phyloP scores from a whole-genome alignment of 1,139 yeast species.

The Yamadazyma taylorii region DNA sequence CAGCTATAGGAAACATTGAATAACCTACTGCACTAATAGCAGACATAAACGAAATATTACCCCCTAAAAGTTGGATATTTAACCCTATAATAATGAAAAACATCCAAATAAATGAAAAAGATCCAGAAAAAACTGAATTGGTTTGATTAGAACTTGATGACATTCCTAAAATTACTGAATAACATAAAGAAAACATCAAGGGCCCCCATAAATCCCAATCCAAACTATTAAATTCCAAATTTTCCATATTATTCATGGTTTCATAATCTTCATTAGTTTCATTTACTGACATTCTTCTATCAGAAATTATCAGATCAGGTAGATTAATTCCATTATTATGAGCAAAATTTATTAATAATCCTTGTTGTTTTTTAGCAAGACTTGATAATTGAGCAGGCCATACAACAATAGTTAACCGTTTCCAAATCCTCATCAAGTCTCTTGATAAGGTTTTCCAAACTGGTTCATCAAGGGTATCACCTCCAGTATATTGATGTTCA shows the following conservation, averaged over 20 bases:
- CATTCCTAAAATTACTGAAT: constrained; percentile 55
- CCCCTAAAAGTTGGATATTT: constrained; percentile 76
- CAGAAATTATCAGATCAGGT: constrained; percentile 37
- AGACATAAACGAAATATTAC: constrained; percentile 67
- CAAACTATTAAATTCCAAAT: constrained; percentile 31
- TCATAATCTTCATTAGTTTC: constrained; percentile 31
- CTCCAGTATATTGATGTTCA: constrained; percentile 77
- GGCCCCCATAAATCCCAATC: constrained; percentile 97
- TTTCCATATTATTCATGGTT: constrained; percentile 18
- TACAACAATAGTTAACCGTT: constrained; percentile 62
- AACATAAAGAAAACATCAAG: constrained; percentile 64
- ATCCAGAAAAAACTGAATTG: constrained; percentile 51
- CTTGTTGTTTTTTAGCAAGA: constrained; percentile 47
- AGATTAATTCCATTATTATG: constrained; percentile 44
- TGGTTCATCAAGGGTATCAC: constrained; percentile 85
- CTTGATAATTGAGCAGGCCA: constrained; percentile 63
- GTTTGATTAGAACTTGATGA: constrained; percentile 39
- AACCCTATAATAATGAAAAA: constrained; percentile 59
- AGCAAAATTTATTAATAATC: constrained; percentile 43
- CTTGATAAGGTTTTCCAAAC: constrained; percentile 67
- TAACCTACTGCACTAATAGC: constrained; percentile 83
- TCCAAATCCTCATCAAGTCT: constrained; percentile 66
- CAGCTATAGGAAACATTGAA: constrained; percentile 72
- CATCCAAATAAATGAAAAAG: constrained; percentile 52
- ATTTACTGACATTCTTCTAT: constrained; percentile 31